A percentile compares a stretch with the other conserved stretches of the same genome.
Evolutionary conservation across 2,329 filamentous ascomycete species (phyloP).

Genomic region (Calonectria honghensis): DNA sequence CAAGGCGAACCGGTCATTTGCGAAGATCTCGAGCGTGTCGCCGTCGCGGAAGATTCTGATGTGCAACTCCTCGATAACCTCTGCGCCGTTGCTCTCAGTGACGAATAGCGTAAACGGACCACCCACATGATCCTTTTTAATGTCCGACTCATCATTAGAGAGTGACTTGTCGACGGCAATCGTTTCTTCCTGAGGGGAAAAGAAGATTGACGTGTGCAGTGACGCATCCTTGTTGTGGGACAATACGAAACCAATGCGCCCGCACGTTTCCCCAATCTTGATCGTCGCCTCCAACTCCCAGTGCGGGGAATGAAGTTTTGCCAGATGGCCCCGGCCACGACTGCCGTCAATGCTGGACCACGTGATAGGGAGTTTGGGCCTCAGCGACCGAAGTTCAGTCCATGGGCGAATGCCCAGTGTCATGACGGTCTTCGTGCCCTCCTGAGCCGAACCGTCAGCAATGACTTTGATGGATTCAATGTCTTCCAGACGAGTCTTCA

Average conservation of each 20-base stretch:
- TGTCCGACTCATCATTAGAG: conserved; percentile 56
- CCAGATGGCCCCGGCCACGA: background rate
- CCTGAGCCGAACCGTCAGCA: background rate
- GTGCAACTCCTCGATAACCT: conserved; percentile 48
- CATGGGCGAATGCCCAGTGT: conserved; percentile 64
- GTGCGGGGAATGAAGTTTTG: conserved; percentile 27
- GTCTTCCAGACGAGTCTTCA: conserved; percentile 58
- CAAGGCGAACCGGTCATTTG: conserved; percentile 54
- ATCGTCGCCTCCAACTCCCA: conserved; percentile 55
- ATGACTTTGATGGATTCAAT: conserved; percentile 64
- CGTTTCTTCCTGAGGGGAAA: conserved; percentile 61
- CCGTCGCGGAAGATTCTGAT: conserved; percentile 53
- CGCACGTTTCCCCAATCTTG: conserved; percentile 36
- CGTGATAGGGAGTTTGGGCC: conserved; percentile 37
- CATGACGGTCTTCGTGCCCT: conserved; percentile 60
- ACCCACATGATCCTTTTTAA: conserved; percentile 59
- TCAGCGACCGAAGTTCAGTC: conserved; percentile 49
- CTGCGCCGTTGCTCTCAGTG: conserved; percentile 27
- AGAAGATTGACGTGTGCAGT: conserved; percentile 62
- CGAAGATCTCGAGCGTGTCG: conserved; percentile 54
- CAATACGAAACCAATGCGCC: conserved; percentile 50
- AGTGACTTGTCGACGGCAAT: conserved; percentile 62
- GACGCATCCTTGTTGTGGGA: conserved; percentile 54
- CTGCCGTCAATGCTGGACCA: conserved; percentile 37
- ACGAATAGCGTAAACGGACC: conserved; percentile 69